A percentile compares a stretch with the other conserved stretches of the same genome.
Evolutionary conservation across 139 green algal genomes (phyloP).

Genomic region (Monoraphidium neglectum): DNA sequence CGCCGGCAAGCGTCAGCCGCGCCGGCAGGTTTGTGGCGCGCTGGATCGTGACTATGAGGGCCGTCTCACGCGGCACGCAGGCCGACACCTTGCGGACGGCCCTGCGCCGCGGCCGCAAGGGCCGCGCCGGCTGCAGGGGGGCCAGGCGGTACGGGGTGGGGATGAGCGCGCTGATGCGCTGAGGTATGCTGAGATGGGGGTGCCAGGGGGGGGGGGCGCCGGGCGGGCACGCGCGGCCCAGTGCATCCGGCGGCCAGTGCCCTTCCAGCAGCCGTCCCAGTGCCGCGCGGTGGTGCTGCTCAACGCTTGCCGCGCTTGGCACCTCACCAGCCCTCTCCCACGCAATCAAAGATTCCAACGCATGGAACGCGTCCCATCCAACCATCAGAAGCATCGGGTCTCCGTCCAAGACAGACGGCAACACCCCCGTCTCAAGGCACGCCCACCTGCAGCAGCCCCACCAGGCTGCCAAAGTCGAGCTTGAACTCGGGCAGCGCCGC

Average conservation of each 20-base stretch:
- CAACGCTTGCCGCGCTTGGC: no score
- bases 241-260: no score
- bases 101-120: slow-evolving; percentile 12
- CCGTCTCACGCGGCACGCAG: slow-evolving; percentile 41
- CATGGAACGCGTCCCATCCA: no score
- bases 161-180: no score
- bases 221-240: no score
- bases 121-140: slow-evolving; percentile 8
- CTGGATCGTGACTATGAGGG: slow-evolving; percentile 58
- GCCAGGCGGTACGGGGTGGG: no score
- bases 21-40: slow-evolving; percentile 51
- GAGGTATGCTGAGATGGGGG: no score
- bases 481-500: slow-evolving; percentile 57
- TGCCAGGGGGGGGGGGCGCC: no score
- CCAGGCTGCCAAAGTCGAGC: slow-evolving; percentile 39
- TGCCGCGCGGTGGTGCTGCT: no score
- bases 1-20: slow-evolving; percentile 12
- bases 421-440: slow-evolving; percentile 2
- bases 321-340: no score
- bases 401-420: not conserved
- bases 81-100: slow-evolving; percentile 31
- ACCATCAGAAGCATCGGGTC: not conserved
- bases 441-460: slow-evolving; percentile 21
- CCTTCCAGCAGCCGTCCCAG: no score
- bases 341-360: no score